These are phyloP conservation scores for Arthrobotrys sinensis DNA, from an alignment of 2,329 filamentous ascomycete species.

Conservation along the genomic window DNA sequence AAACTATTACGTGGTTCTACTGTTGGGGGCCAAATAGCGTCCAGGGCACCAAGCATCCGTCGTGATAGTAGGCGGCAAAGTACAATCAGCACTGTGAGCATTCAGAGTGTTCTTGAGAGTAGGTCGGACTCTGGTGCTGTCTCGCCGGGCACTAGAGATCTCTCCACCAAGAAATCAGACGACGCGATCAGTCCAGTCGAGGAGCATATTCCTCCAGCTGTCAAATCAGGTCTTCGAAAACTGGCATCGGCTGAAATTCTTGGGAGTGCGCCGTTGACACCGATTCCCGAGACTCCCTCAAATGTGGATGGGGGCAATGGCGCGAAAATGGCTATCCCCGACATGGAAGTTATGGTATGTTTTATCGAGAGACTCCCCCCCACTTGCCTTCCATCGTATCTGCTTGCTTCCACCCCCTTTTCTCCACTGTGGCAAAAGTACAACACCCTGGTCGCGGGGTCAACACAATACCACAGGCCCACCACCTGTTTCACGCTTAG, in stretches of 20 bases:
- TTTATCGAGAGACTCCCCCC: conserved; percentile 46
- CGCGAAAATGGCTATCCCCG: conserved; percentile 46
- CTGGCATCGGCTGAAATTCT: conserved; percentile 57
- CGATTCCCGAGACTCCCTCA: conserved; percentile 55
- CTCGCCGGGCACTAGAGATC: conserved; percentile 18
- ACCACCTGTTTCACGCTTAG: conserved; percentile 54
- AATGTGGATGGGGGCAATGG: conserved; percentile 34
- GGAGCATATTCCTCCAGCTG: conserved; percentile 21
- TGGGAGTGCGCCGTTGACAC: conserved; percentile 57
- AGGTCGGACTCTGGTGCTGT: conserved; percentile 30
- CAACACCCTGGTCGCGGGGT: conserved; percentile 47
- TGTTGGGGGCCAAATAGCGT: conserved; percentile 54
- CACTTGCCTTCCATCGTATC: conserved; percentile 35
- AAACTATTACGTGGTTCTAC: conserved; percentile 77
- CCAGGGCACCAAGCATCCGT: conserved; percentile 48
- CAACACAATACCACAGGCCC: conserved; percentile 56
- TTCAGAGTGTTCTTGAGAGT: conserved; percentile 55
- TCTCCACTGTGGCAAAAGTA: conserved; percentile 59
- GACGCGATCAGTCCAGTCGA: conserved; percentile 38
- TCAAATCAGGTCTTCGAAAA: conserved; percentile 55
- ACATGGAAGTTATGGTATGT: conserved; percentile 44
- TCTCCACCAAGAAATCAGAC: conserved; percentile 34
- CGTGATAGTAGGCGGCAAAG: conserved; percentile 57
- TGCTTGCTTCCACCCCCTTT: conserved; percentile 43
- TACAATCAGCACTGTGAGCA: conserved; percentile 53